Base-by-base conservation (phyloP, 1,139 yeast genomes). In the Kurtzmaniella quercitrusa region DNA sequence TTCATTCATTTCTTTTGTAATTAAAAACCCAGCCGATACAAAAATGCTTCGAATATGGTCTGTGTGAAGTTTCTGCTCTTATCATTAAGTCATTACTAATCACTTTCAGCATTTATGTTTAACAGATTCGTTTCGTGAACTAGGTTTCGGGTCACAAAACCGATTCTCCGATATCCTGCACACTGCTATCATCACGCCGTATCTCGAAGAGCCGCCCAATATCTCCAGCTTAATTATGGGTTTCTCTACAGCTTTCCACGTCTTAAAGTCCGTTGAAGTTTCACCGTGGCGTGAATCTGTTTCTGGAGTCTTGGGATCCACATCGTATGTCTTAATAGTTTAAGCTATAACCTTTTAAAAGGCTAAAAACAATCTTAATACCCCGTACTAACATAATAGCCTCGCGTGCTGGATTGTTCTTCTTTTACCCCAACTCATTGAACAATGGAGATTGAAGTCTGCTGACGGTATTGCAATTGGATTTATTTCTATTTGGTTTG, bases 341-440 rank as follows among this genome's bases (percentile, higher is more conserved):
- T n/a, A n/a, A n/a, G n/a, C n/a, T n/a, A n/a, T n/a, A n/a, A n/a
- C n/a, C n/a, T n/a, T n/a, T n/a, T n/a, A n/a, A n/a, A n/a, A n/a
- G n/a, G n/a, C n/a, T n/a, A n/a, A n/a, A n/a, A n/a, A n/a, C n/a
- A n/a, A n/a, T n/a, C n/a, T n/a, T n/a, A n/a, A n/a, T n/a, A n/a
- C n/a, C n/a, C 23, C 23, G 5, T 26, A 26, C 30, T 26, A 26
- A 26, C 30, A 3, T 11, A 14, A 14, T 61, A 56, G 82, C 15
- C 66, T 80, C 39, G 81, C 91, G 2, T 84, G 91, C 57, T 87
- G 93, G 93, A 77, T 87, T 20, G 91, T 86, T n/a, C 65, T 86
- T 39, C 71, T 85, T 47, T 66, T 85, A 54, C 95, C 95, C 1
- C 95, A 87, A 61, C 72, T 86, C 38, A 76, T 86, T 33, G 95